These are phyloP conservation scores for Rosellinia necatrix DNA, from an alignment of 2,329 filamentous ascomycete genomes.

Conservation along the genomic window DNA sequence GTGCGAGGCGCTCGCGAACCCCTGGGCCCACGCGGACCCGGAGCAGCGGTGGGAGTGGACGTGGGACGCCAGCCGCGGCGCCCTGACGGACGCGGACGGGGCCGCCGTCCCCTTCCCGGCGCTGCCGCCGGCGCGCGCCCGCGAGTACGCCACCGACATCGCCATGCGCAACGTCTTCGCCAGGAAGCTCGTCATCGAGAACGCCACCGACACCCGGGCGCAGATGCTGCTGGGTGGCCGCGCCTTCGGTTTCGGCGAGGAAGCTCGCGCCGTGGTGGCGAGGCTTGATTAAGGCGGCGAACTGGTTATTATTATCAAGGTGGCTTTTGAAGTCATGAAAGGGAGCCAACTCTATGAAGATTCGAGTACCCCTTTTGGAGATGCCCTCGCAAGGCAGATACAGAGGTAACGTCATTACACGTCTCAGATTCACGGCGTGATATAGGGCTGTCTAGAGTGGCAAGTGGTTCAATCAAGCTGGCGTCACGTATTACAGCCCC, in stretches of 20 bases:
- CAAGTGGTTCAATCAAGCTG: no score
- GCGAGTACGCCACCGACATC: slow-evolving; percentile 28
- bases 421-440: no score
- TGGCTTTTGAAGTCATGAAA: no score
- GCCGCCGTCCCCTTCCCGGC: slow-evolving; percentile 33
- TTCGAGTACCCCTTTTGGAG: no score
- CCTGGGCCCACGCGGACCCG: slow-evolving; percentile 38
- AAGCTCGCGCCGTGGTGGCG: slow-evolving; percentile 19
- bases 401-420: no score
- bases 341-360: no score
- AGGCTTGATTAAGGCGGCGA: slow-evolving; percentile 10
- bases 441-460: no score
- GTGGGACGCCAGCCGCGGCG: slow-evolving; percentile 34
- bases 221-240: slow-evolving; percentile 32
- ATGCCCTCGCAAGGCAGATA: no score
- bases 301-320: no score
- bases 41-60: slow-evolving; percentile 38
- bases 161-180: slow-evolving; percentile 32
- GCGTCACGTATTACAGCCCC: no score
- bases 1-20: slow-evolving; percentile 38
- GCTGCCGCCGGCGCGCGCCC: slow-evolving; percentile 15
- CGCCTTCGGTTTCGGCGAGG: slow-evolving; percentile 37
- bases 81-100: slow-evolving; percentile 27
- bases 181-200: slow-evolving; percentile 38
- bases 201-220: slow-evolving; percentile 35